phyloP scores from a whole-genome alignment of 1,284 basidiomycete species.

The Rhodotorula glutinis region DNA sequence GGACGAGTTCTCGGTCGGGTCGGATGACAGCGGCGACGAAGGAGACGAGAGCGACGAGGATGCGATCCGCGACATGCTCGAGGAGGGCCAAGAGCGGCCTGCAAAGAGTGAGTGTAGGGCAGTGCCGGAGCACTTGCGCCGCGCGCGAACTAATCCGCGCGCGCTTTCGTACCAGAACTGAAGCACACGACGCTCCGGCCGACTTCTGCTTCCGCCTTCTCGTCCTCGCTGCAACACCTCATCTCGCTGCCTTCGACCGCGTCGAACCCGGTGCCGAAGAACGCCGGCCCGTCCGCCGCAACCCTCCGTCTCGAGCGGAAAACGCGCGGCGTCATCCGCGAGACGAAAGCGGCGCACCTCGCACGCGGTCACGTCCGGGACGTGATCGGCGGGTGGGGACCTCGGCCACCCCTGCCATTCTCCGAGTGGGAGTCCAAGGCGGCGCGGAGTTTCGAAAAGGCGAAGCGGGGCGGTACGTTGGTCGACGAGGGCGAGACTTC shows the following conservation, averaged over 20 bases:
- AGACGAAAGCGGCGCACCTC: constrained; percentile 43
- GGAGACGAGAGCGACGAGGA: constrained; percentile 33
- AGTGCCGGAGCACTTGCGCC: no score
- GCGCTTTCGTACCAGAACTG: constrained; percentile 20
- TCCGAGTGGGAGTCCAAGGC: constrained; percentile 40
- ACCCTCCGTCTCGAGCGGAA: constrained; percentile 38
- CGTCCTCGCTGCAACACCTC: constrained; percentile 36
- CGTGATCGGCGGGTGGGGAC: constrained; percentile 45
- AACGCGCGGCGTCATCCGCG: constrained; percentile 37
- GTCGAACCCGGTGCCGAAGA: constrained; percentile 28
- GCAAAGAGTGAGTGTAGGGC: constrained; percentile 34
- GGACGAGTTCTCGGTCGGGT: constrained; percentile 31
- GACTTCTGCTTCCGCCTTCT: constrained; percentile 30
- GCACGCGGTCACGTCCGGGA: constrained; percentile 45
- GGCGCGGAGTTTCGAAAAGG: constrained; percentile 32
- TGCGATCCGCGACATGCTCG: constrained; percentile 35
- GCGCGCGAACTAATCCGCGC: no score
- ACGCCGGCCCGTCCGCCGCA: constrained; percentile 33
- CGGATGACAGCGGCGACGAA: constrained; percentile 19
- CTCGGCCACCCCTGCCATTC: constrained; percentile 45
- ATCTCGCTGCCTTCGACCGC: constrained; percentile 35
- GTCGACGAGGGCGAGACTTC: constrained; percentile 31
- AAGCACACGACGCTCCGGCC: constrained; percentile 40
- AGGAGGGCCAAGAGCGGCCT: constrained; percentile 33
- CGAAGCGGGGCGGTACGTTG: constrained; percentile 22